A percentile compares a stretch with the other conserved stretches of the same genome.
phyloP scores from a whole-genome alignment of 257 asterid genomes.

The Henckelia pumila region DNA sequence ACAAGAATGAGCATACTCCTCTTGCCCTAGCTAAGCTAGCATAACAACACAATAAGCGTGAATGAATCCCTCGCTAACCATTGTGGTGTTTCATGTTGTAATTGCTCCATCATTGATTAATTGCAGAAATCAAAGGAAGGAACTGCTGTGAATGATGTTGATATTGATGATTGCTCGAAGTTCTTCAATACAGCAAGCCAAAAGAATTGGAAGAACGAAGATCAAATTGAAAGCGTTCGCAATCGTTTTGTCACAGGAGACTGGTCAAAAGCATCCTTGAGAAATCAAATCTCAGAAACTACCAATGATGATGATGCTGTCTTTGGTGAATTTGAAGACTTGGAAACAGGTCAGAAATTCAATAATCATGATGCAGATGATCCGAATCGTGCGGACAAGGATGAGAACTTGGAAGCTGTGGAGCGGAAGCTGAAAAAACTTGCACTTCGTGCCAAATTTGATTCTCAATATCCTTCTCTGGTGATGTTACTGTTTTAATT shows the following conservation, averaged over 20 bases:
- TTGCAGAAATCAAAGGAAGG: conserved; percentile 60
- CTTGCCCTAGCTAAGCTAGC: no score
- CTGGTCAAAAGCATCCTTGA: conserved; percentile 77
- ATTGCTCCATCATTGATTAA: conserved; percentile 25
- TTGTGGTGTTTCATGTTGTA: conserved; percentile 17
- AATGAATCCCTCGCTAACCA: no score
- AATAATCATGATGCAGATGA: conserved; percentile 37
- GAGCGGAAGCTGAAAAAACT: conserved; percentile 82
- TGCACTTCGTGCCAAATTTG: conserved; percentile 93
- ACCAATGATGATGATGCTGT: conserved; percentile 39
- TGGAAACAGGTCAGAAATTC: conserved; percentile 86
- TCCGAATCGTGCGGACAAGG: conserved; percentile 30
- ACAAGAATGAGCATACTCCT: no score
- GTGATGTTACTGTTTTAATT: conserved; percentile 1
- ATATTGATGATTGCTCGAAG: conserved; percentile 81
- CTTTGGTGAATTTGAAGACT: conserved; percentile 88
- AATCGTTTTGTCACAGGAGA: conserved; percentile 88
- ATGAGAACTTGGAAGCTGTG: conserved; percentile 50
- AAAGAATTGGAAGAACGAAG: conserved; percentile 57
- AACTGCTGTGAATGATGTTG: conserved; percentile 39
- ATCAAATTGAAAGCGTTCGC: conserved; percentile 56
- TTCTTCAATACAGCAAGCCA: conserved; percentile 37
- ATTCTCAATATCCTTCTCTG: conserved; percentile 76
- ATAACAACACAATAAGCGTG: no score
- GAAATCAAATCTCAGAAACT: conserved; percentile 50